Base-by-base conservation (phyloP, 1,284 basidiomycete genomes). In the Laetiporus sulphureus region DNA sequence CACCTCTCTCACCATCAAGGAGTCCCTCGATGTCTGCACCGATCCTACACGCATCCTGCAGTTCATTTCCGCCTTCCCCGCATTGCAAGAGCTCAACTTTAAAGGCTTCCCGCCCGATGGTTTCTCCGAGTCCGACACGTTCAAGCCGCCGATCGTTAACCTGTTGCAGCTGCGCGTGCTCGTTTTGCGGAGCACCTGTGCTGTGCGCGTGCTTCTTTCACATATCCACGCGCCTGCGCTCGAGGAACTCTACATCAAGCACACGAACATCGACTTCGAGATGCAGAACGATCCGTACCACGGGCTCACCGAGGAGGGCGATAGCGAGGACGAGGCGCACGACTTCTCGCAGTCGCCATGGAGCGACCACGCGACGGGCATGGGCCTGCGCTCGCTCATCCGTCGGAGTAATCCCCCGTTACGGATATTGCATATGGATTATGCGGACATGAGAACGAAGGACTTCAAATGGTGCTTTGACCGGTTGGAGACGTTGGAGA, bases 401-500 rank as follows among this genome's bases (percentile, higher is more conserved):
- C 55, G 60, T 8, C 70, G 78, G 12, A 76, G 68, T 41, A 63
- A 65, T 36, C 83, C 83, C 2, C 79, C 80, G 11, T 62, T 87
- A 30, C 66, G 68, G 33, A 59, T 77, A 22, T 69, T 87, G 21
- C 72, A 80, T 54, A 87, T 87, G 83, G 79, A 86, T 54, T 82
- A 79, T 50, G 79, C 78, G 36, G 84, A 86, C 60, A 77, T 85
- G 73, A 76, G 83, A 32, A 85, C 82, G 36, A 86, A 85, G 60
- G 83, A 87, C 56, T 87, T 87, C 55, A 55, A 54, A 27, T 83
- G 76, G 65, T 64, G 77, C 34, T 87, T 87, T 49, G 71, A 75
- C 44, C 64, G 68, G 30, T 62, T 84, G 15, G 53, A 57, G 1
- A 44, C 58, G 22, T 63, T 87, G 38, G 71, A 73, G 52, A 71